phyloP scores from a whole-genome alignment of 1,284 basidiomycete species.

The Wallemia ichthyophaga region DNA sequence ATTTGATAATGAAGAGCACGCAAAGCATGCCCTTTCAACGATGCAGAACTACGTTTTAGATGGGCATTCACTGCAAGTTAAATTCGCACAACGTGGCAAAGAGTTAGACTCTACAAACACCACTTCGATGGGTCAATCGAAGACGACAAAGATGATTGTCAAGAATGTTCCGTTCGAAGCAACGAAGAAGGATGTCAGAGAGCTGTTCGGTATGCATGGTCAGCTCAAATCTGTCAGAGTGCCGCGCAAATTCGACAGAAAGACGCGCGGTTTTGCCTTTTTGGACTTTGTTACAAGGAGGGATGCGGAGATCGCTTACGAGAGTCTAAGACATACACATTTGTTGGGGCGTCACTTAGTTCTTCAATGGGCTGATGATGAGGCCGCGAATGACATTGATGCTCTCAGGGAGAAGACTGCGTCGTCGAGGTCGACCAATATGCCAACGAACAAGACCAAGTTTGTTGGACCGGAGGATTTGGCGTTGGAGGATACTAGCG shows the following conservation, averaged over 20 bases:
- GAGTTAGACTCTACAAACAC: slow-evolving; percentile 25
- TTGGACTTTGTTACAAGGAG: slow-evolving; percentile 63
- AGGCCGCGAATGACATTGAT: slow-evolving; percentile 29
- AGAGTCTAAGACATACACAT: slow-evolving; percentile 67
- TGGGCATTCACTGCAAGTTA: slow-evolving; percentile 53
- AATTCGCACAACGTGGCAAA: slow-evolving; percentile 56
- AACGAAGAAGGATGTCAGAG: slow-evolving; percentile 65
- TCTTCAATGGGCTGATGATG: slow-evolving; percentile 67
- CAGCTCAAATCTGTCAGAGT: slow-evolving; percentile 68
- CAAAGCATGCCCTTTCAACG: slow-evolving; percentile 41
- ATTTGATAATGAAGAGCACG: slow-evolving; percentile 43
- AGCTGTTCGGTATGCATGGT: slow-evolving; percentile 67
- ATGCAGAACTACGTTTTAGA: slow-evolving; percentile 61
- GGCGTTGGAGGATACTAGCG: neutral
- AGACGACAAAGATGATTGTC: slow-evolving; percentile 66
- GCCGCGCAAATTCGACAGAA: slow-evolving; percentile 56
- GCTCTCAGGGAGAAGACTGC: slow-evolving; percentile 37
- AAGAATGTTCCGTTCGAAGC: slow-evolving; percentile 96
- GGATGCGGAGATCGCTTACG: slow-evolving; percentile 61
- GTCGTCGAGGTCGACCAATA: neutral
- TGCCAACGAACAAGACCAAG: neutral
- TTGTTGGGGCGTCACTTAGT: slow-evolving; percentile 82
- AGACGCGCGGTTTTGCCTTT: slow-evolving; percentile 79
- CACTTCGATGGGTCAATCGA: slow-evolving; percentile 16
- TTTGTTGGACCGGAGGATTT: neutral